These are phyloP conservation scores for Trichoderma oligosporum DNA, from an alignment of 2,329 filamentous ascomycete genomes.

Conservation along the genomic window DNA sequence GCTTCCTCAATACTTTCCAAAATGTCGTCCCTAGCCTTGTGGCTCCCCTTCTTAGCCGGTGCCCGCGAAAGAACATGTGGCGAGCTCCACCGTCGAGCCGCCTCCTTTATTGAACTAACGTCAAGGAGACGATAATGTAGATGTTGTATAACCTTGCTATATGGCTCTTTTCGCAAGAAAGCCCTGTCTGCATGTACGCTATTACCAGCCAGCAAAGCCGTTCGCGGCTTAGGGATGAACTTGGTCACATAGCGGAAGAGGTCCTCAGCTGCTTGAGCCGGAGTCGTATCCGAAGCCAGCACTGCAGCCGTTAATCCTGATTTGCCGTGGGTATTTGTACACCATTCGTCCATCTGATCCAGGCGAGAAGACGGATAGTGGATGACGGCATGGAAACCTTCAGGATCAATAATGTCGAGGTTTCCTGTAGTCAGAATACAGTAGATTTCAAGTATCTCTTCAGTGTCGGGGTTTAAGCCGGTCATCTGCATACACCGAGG, in stretches of 20 bases:
- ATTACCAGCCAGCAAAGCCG: constrained; percentile 81
- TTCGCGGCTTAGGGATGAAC: constrained; percentile 62
- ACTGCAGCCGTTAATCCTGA: constrained; percentile 80
- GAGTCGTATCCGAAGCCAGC: constrained; percentile 66
- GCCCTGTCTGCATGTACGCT: constrained; percentile 85
- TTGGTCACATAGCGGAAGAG: constrained; percentile 75
- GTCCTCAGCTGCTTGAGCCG: constrained; percentile 65
- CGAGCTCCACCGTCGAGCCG: constrained; percentile 71
- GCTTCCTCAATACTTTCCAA: constrained; percentile 94
- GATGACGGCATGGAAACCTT: constrained; percentile 76
- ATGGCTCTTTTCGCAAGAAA: constrained; percentile 74
- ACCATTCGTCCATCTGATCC: constrained; percentile 84
- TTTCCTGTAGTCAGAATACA: constrained; percentile 84
- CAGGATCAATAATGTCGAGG: constrained; percentile 69
- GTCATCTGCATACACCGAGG: constrained; percentile 66
- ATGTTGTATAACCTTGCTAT: constrained; percentile 67
- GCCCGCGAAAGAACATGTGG: constrained; percentile 47
- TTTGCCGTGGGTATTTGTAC: constrained; percentile 69
- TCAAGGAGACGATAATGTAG: constrained; percentile 90
- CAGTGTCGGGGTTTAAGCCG: constrained; percentile 63
- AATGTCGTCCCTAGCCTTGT: constrained; percentile 86
- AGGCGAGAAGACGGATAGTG: constrained; percentile 68
- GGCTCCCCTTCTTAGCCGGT: constrained; percentile 70
- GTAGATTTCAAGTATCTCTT: constrained; percentile 86
- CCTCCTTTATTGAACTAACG: constrained; percentile 90